phyloP scores from a whole-genome alignment of 2,329 filamentous ascomycete genomes.

The Immersiporthe knoxdaviesiana region DNA sequence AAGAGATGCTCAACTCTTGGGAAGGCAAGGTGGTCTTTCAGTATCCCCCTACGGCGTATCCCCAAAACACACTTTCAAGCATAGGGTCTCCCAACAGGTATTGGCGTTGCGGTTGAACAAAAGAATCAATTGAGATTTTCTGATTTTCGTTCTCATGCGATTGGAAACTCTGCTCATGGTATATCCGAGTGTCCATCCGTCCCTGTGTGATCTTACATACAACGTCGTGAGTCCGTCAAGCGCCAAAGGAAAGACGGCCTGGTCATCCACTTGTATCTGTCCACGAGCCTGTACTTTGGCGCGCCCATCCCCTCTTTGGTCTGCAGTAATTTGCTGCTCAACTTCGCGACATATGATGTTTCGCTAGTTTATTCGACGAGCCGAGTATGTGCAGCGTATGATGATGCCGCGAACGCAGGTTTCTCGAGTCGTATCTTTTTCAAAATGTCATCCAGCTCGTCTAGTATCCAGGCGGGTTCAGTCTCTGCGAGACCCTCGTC shows the following conservation, averaged over 20 bases:
- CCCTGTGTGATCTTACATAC: not conserved
- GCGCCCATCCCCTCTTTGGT: not conserved
- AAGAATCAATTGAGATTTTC: not conserved
- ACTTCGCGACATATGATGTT: not conserved
- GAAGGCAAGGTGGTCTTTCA: not conserved
- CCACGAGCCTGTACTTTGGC: not conserved
- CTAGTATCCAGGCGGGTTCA: conserved; percentile 95
- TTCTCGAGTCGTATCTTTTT: not conserved
- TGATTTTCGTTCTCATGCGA: not conserved
- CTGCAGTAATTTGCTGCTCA: not conserved
- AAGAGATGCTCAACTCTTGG: not conserved
- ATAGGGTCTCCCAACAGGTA: not conserved
- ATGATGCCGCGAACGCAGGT: conserved; percentile 41
- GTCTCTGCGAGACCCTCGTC: conserved; percentile 90
- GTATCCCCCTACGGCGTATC: not conserved
- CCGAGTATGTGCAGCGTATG: not conserved
- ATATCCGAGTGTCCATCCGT: not conserved
- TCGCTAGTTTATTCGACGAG: not conserved
- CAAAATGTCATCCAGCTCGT: conserved; percentile 16
- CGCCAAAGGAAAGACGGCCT: too few species aligned
- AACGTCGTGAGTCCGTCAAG: not conserved
- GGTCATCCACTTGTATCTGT: not conserved
- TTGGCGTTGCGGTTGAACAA: not conserved
- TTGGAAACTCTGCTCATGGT: not conserved
- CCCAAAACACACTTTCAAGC: not conserved